phyloP scores from a whole-genome alignment of 2,329 filamentous ascomycete species.

The Aspergillus costaricaensis region DNA sequence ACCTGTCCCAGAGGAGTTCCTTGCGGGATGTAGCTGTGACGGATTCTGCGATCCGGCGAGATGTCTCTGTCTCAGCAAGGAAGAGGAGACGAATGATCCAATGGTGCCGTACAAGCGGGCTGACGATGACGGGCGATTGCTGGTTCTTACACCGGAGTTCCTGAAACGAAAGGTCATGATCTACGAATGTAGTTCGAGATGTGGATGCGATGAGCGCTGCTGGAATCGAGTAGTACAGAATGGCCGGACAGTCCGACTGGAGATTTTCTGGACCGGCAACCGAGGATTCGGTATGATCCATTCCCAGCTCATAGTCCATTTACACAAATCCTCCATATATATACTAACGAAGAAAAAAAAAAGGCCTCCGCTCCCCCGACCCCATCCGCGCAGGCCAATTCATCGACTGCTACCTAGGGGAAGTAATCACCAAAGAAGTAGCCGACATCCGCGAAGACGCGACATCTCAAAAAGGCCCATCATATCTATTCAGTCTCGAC shows the following conservation, averaged over 20 bases:
- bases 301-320: neutral
- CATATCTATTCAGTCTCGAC: conserved; percentile 48
- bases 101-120: conserved; percentile 36
- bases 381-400: conserved; percentile 46
- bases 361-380: conserved; percentile 44
- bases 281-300: conserved; percentile 43
- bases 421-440: conserved; percentile 42
- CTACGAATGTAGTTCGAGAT: conserved; percentile 44
- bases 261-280: conserved; percentile 46
- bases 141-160: conserved; percentile 35
- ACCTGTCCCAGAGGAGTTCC: conserved; percentile 31
- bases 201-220: conserved; percentile 39
- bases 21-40: conserved; percentile 36
- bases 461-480: conserved; percentile 30
- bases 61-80: conserved; percentile 36
- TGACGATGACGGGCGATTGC: conserved; percentile 14
- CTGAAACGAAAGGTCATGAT: conserved; percentile 40
- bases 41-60: conserved; percentile 25
- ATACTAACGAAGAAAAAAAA: conserved; percentile 10
- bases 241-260: conserved; percentile 41
- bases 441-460: conserved; percentile 42
- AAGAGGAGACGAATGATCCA: conserved; percentile 28
- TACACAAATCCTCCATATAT: neutral
- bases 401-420: conserved; percentile 49
- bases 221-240: conserved; percentile 47